Conservation (phyloP, 2,329 filamentous ascomycete genomes). For the Blastomyces silverae region DNA sequence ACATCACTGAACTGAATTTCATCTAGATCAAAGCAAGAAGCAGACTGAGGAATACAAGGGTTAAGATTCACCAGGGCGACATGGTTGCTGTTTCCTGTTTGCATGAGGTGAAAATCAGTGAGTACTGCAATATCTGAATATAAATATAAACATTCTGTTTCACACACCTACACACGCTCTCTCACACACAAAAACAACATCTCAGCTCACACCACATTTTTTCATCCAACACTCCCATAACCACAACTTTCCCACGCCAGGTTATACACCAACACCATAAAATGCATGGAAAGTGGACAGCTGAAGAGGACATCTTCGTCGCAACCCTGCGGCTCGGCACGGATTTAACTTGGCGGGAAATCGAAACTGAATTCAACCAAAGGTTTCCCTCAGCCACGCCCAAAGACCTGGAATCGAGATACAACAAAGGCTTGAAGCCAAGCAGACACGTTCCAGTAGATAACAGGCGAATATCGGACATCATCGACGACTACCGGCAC, state of each 20-base stretch:
- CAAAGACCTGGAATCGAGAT: constrained; percentile 23
- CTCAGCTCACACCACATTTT: neutral
- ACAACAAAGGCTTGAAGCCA: constrained; percentile 20
- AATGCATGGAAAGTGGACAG: constrained; percentile 17
- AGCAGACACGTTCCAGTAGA: neutral
- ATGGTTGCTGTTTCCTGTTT: neutral
- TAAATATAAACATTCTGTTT: neutral
- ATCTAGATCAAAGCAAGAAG: neutral
- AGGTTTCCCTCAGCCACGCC: constrained; percentile 14
- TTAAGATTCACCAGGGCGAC: neutral
- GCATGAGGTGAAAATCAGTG: neutral
- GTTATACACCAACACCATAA: constrained; percentile 4
- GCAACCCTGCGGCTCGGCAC: constrained; percentile 21
- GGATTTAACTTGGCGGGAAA: constrained; percentile 18
- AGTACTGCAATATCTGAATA: neutral
- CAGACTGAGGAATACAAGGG: neutral
- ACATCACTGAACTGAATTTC: neutral
- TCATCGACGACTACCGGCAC: constrained; percentile 20
- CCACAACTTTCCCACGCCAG: neutral
- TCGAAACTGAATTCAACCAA: constrained; percentile 16
- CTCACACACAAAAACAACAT: neutral
- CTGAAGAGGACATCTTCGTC: constrained; percentile 20
- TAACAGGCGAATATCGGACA: constrained; percentile 14
- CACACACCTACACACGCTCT: neutral
- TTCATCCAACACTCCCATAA: neutral